Conservation (phyloP, 2,329 filamentous ascomycete species). For the Amauroascus niger region DNA sequence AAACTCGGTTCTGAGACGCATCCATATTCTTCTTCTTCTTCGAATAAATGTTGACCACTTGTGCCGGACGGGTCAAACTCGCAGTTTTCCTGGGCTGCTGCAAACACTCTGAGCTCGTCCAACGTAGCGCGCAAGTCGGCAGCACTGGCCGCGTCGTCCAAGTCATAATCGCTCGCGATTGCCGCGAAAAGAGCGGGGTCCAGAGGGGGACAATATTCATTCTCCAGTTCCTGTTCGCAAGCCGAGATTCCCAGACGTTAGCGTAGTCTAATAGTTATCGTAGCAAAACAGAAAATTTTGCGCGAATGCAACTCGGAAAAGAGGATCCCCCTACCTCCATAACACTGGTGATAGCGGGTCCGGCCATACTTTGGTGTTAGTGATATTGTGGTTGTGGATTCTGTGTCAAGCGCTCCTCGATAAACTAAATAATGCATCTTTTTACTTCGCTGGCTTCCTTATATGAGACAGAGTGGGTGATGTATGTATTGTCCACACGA, state of each 20-base stretch:
- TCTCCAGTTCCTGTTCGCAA: slow-evolving; percentile 42
- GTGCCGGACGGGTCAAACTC: slow-evolving; percentile 72
- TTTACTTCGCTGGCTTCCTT: slow-evolving; percentile 1
- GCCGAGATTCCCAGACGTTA: not conserved
- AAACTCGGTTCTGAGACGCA: slow-evolving; percentile 22
- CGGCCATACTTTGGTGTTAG: slow-evolving; percentile 1
- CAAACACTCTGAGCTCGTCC: slow-evolving; percentile 55
- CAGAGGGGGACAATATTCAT: slow-evolving; percentile 62
- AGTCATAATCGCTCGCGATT: slow-evolving; percentile 64
- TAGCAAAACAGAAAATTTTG: not conserved
- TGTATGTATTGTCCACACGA: not conserved
- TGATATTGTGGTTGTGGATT: not conserved
- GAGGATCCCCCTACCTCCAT: slow-evolving; percentile 5
- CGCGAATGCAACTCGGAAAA: not conserved
- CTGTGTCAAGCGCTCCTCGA: slow-evolving; percentile 6
- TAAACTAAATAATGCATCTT: slow-evolving; percentile 9
- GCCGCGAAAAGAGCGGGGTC: slow-evolving; percentile 70
- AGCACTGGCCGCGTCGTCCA: slow-evolving; percentile 45
- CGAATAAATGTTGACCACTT: slow-evolving; percentile 36
- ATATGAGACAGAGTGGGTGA: not conserved
- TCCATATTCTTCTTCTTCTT: slow-evolving; percentile 20
- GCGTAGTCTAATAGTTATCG: not conserved
- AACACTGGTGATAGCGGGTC: not conserved
- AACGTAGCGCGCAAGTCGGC: slow-evolving; percentile 51
- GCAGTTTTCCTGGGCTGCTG: slow-evolving; percentile 56